Evolutionary conservation across 805 yeast species (phyloP), one percentile per base, ranked within the genome.

Genomic region (Starmerella bombi): DNA sequence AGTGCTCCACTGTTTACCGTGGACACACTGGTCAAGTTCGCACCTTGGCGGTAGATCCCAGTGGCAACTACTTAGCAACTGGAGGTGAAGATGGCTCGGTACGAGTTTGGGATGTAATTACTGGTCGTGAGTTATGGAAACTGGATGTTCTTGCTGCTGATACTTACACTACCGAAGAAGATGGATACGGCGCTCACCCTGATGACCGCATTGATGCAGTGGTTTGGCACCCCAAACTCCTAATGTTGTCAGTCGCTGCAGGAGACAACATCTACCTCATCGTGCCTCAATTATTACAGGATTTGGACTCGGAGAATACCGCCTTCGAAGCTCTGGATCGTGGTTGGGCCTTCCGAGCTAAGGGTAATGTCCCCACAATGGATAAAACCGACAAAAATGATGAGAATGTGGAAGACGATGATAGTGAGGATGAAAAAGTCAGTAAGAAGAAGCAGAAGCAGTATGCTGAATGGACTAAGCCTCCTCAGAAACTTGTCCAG

Each of bases 81-180:
- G 98, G 96, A 43, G 81, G 94, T 15, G 97, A 91, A 59, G 98
- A 91, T 59, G 97, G 97, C 41, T 72, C 86, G 15, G 86, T 91
- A 5, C 72, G 95, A 52, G 71, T 91, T n/a, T 91, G 98, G 97
- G 98, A 91, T 64, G 77, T 85, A 16, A 64, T 85, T 44, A 83
- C 96, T 4, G 98, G 98, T 35, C 77, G 98, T 62, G 93, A 88
- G 66, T 82, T 88, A 38, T 82, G 74, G 69, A 72, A 74, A 45
- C 36, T 54, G 21, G 52, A 57, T 36, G 50, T 61, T 5, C 50
- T 58, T 17, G 50, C 51, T 25, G 49, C 46, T 6, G 69, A 73
- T 39, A 49, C 55, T 12, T 58, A 58, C 42, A 49, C 46, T 29
- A 50, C 48, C 35, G 42, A 37, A 21, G 42, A 34, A 23, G 53